phyloP scores from a whole-genome alignment of 106 monocot genomes.

The Allium sativum region DNA sequence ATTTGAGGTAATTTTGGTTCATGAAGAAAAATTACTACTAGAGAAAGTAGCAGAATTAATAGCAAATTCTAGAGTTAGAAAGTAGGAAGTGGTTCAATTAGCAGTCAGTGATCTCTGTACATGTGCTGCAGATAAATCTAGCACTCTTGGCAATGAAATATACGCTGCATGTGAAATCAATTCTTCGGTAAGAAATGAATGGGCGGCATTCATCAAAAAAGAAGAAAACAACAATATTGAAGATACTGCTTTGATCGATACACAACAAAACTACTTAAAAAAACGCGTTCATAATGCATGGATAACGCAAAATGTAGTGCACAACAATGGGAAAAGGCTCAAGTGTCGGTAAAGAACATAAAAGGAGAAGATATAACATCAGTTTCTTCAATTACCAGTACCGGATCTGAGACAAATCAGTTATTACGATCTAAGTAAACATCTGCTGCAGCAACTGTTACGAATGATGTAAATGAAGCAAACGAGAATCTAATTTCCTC shows the following conservation, averaged over 20 bases:
- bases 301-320: conserved; percentile 26
- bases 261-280: conserved; percentile 25
- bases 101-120: conserved; percentile 37
- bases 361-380: conserved; percentile 32
- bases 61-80: too few relatives aligned
- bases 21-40: too few relatives aligned
- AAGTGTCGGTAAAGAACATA: conserved; percentile 29
- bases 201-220: conserved; percentile 36
- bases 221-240: conserved; percentile 42
- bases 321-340: conserved; percentile 59
- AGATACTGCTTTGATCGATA: conserved; percentile 32
- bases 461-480: conserved; percentile 39
- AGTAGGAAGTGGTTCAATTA: conserved; percentile 79
- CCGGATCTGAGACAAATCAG: conserved; percentile 44
- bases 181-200: conserved; percentile 40
- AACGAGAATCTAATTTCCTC: conserved; percentile 43
- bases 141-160: conserved; percentile 44
- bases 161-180: conserved; percentile 27
- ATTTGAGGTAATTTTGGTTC: too few relatives aligned
- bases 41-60: too few relatives aligned
- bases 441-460: conserved; percentile 26
- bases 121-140: conserved; percentile 34
- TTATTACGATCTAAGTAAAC: conserved; percentile 39
- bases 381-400: conserved; percentile 46
- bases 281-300: conserved; percentile 40